Percentiles rank a stretch among this genome's conserved stretches.
Evolutionary conservation across 2,329 filamentous ascomycete species (phyloP).

Genomic region (Ascochyta koolunga): DNA sequence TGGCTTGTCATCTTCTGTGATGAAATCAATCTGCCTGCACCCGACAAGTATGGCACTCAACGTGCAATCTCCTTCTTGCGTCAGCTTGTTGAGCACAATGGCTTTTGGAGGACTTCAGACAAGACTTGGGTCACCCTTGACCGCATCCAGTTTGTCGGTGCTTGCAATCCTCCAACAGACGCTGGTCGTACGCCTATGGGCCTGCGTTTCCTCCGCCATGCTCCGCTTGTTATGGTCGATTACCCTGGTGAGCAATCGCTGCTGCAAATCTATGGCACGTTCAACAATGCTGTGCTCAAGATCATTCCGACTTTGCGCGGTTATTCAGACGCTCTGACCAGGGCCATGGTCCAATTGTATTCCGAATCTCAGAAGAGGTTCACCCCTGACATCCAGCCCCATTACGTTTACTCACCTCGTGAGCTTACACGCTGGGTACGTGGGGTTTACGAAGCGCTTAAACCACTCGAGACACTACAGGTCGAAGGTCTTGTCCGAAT

Average conservation of each 20-base stretch:
- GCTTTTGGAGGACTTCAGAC: slow-evolving; percentile 97
- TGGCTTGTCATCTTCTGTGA: slow-evolving; percentile 99
- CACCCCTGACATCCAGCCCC: slow-evolving; percentile 94
- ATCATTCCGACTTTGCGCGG: slow-evolving; percentile 94
- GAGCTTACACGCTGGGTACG: slow-evolving; percentile 97
- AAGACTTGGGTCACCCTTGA: slow-evolving; percentile 98
- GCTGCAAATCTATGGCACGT: slow-evolving; percentile 97
- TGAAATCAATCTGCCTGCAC: slow-evolving; percentile 97
- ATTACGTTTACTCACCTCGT: slow-evolving; percentile 99
- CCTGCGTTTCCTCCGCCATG: slow-evolving; percentile 90
- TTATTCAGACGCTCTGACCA: slow-evolving; percentile 91
- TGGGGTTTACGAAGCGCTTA: slow-evolving; percentile 95
- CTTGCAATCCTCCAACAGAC: slow-evolving; percentile 97
- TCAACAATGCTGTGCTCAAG: slow-evolving; percentile 95
- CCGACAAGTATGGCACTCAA: slow-evolving; percentile 97
- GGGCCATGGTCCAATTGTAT: slow-evolving; percentile 97
- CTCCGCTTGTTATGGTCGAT: slow-evolving; percentile 99
- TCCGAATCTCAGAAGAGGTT: slow-evolving; percentile 93
- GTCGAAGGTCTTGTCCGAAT: slow-evolving; percentile 93
- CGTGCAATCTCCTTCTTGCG: slow-evolving; percentile 96
- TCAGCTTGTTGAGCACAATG: slow-evolving; percentile 97
- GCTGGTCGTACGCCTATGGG: slow-evolving; percentile 95
- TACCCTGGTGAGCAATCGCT: slow-evolving; percentile 96
- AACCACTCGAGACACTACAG: slow-evolving; percentile 84
- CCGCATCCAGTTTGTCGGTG: slow-evolving; percentile 97